These are phyloP conservation scores for Mucor racemosus DNA, from an alignment of 371 early-diverging fungal genomes.

Conservation along the genomic window DNA sequence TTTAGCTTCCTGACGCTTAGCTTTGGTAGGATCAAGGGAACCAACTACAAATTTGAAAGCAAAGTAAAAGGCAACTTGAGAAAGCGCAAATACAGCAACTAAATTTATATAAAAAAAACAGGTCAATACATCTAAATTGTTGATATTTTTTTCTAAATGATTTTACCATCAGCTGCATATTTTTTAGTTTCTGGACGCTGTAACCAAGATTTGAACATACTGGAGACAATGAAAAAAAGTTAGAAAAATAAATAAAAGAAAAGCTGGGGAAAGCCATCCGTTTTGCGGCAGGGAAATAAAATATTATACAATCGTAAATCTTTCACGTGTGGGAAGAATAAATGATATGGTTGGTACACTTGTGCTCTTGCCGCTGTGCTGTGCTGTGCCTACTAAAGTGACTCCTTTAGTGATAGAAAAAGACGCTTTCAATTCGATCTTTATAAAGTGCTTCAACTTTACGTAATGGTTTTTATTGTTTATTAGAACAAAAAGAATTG, in stretches of 20 bases:
- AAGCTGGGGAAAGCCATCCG: conserved; percentile 5
- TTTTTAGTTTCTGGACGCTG: conserved; percentile 68
- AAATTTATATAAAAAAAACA: too few species aligned
- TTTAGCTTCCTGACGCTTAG: conserved; percentile 77
- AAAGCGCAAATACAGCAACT: conserved; percentile 80
- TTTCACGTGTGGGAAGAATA: conserved; percentile 15
- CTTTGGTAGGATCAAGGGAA: conserved; percentile 74
- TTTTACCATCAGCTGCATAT: conserved; percentile 67
- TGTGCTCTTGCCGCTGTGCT: too few species aligned
- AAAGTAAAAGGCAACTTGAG: conserved; percentile 86
- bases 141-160: background rate
- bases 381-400: too few species aligned
- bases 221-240: background rate
- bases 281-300: conserved; percentile 3
- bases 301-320: background rate
- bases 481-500: too few species aligned
- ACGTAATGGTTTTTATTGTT: too few species aligned
- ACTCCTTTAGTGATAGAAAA: too few species aligned
- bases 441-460: too few species aligned
- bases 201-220: conserved; percentile 46
- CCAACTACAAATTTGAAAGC: conserved; percentile 81
- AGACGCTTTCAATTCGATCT: too few species aligned
- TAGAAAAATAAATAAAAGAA: conserved; percentile 19
- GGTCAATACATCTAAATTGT: background rate
- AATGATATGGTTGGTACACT: too few species aligned